Conservation (phyloP, 1,284 basidiomycete genomes). For the Apiotrichum gamsii region DNA sequence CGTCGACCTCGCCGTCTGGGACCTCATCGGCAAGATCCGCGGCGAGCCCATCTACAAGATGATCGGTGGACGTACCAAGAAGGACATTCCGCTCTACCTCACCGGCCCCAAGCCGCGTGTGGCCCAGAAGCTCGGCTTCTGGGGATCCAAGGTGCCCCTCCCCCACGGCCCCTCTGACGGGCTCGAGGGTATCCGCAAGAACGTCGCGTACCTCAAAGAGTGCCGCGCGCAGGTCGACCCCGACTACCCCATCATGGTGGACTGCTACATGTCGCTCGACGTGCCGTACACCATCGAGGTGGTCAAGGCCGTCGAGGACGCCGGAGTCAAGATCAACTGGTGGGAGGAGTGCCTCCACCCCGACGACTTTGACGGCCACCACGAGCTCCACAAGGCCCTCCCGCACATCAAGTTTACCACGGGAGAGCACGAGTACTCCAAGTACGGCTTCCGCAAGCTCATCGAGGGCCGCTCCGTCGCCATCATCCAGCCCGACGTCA, state of each 20-base stretch:
- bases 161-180: conserved; percentile 53
- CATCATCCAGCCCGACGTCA: conserved; percentile 54
- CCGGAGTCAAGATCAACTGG: conserved; percentile 52
- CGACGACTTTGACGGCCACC: conserved; percentile 51
- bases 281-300: conserved; percentile 51
- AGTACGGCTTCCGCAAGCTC: conserved; percentile 54
- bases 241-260: conserved; percentile 53
- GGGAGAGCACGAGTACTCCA: conserved; percentile 55
- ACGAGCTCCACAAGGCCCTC: conserved; percentile 49
- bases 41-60: conserved; percentile 55
- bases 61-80: conserved; percentile 53
- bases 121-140: conserved; percentile 53
- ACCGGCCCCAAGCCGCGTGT: conserved; percentile 51
- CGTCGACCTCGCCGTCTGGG: conserved; percentile 54
- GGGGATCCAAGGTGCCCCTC: conserved; percentile 52
- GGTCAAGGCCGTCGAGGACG: conserved; percentile 47
- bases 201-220: conserved; percentile 51
- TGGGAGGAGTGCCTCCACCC: conserved; percentile 55
- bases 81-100: conserved; percentile 52
- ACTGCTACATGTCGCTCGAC: conserved; percentile 52
- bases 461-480: conserved; percentile 52
- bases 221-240: conserved; percentile 49
- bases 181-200: conserved; percentile 50
- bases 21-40: conserved; percentile 54
- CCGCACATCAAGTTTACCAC: conserved; percentile 54